These are phyloP conservation scores for Sphagnurus paluster DNA, from an alignment of 1,284 basidiomycete species.

Conservation along the genomic window DNA sequence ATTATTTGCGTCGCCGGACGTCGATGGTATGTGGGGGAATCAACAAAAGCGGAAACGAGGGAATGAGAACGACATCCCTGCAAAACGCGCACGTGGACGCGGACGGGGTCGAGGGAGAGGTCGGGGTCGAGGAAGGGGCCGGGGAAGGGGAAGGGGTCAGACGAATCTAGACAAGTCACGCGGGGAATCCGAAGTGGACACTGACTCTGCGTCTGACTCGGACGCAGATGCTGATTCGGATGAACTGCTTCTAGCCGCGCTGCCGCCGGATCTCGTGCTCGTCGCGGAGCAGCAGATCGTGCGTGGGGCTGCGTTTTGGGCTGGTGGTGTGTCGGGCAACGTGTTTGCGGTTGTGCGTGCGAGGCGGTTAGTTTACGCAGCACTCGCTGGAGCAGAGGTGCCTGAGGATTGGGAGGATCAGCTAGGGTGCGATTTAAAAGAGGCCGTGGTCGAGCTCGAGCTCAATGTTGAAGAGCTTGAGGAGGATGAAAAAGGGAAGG, in stretches of 20 bases:
- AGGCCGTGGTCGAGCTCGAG: constrained; percentile 24
- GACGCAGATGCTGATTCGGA: neutral
- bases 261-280: constrained; percentile 36
- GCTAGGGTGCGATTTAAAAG: constrained; percentile 20
- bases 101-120: neutral
- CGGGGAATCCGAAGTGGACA: neutral
- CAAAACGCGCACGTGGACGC: too few species aligned
- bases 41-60: too few species aligned
- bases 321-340: constrained; percentile 47
- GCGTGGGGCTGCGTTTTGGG: constrained; percentile 34
- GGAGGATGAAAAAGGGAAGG: neutral
- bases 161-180: neutral
- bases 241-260: constrained; percentile 3
- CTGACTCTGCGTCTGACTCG: neutral
- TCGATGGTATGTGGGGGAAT: constrained; percentile 25
- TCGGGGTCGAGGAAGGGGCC: neutral
- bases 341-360: constrained; percentile 40
- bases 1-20: constrained; percentile 34
- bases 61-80: too few species aligned
- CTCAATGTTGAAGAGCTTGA: neutral
- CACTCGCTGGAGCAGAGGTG: constrained; percentile 23
- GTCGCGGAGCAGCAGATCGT: constrained; percentile 49
- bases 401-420: constrained; percentile 35
- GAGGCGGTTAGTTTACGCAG: constrained; percentile 38
- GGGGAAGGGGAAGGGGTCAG: neutral